These are phyloP conservation scores for Emmonsiellopsis sp. DNA, from an alignment of 2,329 filamentous ascomycete species.

Conservation along the genomic window DNA sequence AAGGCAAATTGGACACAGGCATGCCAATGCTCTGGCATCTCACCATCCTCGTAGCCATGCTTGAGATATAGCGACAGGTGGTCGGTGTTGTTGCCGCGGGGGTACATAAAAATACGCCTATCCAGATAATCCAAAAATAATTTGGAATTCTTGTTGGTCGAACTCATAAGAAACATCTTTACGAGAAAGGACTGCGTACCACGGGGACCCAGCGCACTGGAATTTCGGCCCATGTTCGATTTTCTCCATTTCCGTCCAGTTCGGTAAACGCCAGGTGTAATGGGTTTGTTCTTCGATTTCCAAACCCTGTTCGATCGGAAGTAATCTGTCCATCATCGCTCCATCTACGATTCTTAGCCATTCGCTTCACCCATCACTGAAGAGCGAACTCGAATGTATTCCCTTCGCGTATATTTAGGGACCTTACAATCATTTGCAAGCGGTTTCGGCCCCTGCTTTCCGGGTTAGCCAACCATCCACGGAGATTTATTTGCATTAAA, in stretches of 20 bases:
- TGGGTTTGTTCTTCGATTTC: constrained; percentile 67
- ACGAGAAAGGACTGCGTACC: constrained; percentile 45
- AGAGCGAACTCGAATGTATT: no score
- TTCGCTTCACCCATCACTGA: neutral
- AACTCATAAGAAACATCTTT: neutral
- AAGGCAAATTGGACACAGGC: constrained; percentile 7
- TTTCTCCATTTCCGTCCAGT: constrained; percentile 67
- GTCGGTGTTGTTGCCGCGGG: constrained; percentile 2
- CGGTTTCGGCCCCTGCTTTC: neutral
- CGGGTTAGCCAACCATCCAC: neutral
- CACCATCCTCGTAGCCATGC: constrained; percentile 5
- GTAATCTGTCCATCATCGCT: constrained; percentile 72
- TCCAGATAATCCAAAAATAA: neutral
- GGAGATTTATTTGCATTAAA: neutral
- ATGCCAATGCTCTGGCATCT: constrained; percentile 5
- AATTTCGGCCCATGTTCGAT: constrained; percentile 86
- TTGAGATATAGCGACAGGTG: constrained; percentile 6
- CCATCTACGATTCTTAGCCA: constrained; percentile 48
- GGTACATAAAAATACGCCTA: constrained; percentile 5
- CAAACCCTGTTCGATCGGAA: constrained; percentile 69
- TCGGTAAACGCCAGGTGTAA: constrained; percentile 78
- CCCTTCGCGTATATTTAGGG: no score
- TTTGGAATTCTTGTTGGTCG: neutral
- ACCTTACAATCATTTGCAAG: neutral
- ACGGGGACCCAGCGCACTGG: constrained; percentile 76